Percentiles rank a stretch among this genome's conserved stretches.
These are phyloP conservation scores for Ceratopteris richardii DNA, from an alignment of 75 land plant genomes.

Conservation along the genomic window DNA sequence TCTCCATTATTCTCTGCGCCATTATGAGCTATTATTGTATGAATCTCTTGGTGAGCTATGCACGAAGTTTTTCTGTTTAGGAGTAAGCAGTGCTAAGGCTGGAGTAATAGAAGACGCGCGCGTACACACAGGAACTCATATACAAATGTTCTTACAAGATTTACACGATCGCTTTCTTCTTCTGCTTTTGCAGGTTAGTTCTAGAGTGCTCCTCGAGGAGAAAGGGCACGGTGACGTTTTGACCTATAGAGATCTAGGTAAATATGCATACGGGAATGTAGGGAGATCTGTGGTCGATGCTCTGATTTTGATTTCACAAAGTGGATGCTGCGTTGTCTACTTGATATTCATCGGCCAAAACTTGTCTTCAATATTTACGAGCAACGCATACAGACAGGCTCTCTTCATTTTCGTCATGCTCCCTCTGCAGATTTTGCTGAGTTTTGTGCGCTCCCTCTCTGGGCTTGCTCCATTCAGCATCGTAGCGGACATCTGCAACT, in stretches of 20 bases:
- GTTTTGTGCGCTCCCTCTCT: conserved; percentile 51
- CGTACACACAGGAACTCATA: too few relatives aligned
- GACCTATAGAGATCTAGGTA: conserved; percentile 65
- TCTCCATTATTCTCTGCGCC: conserved; percentile 34
- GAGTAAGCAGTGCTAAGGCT: too few relatives aligned
- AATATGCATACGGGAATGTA: conserved; percentile 24
- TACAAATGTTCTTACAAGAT: too few relatives aligned
- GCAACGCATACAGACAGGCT: conserved; percentile 10
- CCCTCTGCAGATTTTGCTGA: conserved; percentile 43
- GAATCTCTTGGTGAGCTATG: conserved; percentile 51
- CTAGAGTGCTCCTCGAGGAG: conserved; percentile 33
- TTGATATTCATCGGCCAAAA: conserved; percentile 71
- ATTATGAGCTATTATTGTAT: conserved; percentile 55
- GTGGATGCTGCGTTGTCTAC: conserved; percentile 67
- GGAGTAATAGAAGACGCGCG: too few relatives aligned
- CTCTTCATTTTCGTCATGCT: conserved; percentile 35
- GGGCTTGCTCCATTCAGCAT: conserved; percentile 70
- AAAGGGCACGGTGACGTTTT: conserved; percentile 9
- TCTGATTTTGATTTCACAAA: conserved; percentile 49
- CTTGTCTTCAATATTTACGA: conserved; percentile 48
- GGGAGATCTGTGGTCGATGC: conserved; percentile 48
- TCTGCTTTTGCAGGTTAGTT: conserved; percentile 35
- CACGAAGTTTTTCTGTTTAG: too few relatives aligned
- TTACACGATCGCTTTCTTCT: too few relatives aligned
- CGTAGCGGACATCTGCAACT: conserved; percentile 63